Base-by-base conservation (phyloP, 116 monocot genomes). In the Phalaenopsis hybrid region DNA sequence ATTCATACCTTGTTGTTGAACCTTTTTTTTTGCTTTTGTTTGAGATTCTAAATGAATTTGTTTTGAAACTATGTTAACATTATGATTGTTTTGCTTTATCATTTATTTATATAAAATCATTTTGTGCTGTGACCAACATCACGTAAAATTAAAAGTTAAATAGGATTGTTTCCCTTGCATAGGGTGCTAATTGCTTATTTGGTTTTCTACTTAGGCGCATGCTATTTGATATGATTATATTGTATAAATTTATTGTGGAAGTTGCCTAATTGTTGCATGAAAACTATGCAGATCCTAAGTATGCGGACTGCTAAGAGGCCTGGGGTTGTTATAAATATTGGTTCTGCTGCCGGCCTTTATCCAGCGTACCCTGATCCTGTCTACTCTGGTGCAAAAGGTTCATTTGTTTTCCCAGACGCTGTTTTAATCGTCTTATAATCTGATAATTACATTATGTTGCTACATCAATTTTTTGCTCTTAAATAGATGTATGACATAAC, bases 311-410 rank as follows among this genome's bases (percentile, higher is more conserved):
- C 33, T 20, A 89, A 91, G 77, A 92, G 81, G 77, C 85, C 83
- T 78, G 94, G 97, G 75, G 90, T 90, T 33, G 86, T 97, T 87
- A 83, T 97, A 80, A 97, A 97, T 87, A 21, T 97, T 83, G 97
- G 91, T 58, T 97, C 97, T 74, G 90, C 94, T 5, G 74, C 92
- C 43, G 94, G 94, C 34, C 91, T 97, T 85, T 94, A 92, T 86
- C 94, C 94, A 41, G 51, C 85, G 57, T 79, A 82, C 79, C 1
- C 0, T 77, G 93, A 94, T 44, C 92, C 97, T 33, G 83, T 93
- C 44, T 97, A 97, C 74, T 83, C 91, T 90, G 88, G 79, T 46
- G 75, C 94, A 82, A 97, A 97, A 97, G 97, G 97, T 94, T 73
- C 49, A 44, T 31, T 50, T 81, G 61, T 61, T 78, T 74, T 15